Evolutionary conservation across 176 grass and related monocot genomes (phyloP).

Genomic region (Puccinellia tenuiflora): DNA sequence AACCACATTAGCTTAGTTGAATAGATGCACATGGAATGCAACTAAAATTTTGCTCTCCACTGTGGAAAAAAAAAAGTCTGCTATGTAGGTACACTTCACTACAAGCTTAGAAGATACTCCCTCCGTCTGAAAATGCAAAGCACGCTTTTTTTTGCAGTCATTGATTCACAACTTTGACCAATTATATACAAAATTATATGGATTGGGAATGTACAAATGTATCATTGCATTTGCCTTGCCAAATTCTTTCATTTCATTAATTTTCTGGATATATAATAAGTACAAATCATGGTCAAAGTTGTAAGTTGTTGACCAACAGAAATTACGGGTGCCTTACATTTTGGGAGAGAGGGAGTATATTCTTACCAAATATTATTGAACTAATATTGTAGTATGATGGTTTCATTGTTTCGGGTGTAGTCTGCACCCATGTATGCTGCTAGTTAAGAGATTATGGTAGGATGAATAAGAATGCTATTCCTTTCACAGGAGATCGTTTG

Average conservation of each 20-base stretch:
- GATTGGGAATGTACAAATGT: too few relatives aligned
- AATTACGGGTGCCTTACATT: too few relatives aligned
- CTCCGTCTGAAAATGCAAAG: too few relatives aligned
- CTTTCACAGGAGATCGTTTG: neutral
- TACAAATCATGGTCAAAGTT: too few relatives aligned
- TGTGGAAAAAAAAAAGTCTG: neutral
- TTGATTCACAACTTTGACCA: too few relatives aligned
- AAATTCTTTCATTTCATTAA: too few relatives aligned
- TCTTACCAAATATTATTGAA: neutral
- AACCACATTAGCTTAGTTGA: neutral
- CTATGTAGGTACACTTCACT: neutral
- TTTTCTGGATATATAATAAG: too few relatives aligned
- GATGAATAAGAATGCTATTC: neutral
- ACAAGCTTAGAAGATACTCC: neutral
- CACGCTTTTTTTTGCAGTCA: too few relatives aligned
- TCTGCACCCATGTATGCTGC: neutral
- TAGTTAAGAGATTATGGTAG: slow-evolving; percentile 1
- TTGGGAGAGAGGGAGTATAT: neutral
- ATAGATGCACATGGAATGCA: neutral
- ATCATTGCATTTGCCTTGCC: too few relatives aligned
- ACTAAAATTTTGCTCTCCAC: neutral
- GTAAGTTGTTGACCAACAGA: too few relatives aligned
- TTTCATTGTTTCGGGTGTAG: neutral
- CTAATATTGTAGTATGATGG: neutral
- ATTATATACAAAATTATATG: too few relatives aligned